These are phyloP conservation scores for Sutorius australiensis DNA, from an alignment of 768 basidiomycete genomes.

Conservation along the genomic window DNA sequence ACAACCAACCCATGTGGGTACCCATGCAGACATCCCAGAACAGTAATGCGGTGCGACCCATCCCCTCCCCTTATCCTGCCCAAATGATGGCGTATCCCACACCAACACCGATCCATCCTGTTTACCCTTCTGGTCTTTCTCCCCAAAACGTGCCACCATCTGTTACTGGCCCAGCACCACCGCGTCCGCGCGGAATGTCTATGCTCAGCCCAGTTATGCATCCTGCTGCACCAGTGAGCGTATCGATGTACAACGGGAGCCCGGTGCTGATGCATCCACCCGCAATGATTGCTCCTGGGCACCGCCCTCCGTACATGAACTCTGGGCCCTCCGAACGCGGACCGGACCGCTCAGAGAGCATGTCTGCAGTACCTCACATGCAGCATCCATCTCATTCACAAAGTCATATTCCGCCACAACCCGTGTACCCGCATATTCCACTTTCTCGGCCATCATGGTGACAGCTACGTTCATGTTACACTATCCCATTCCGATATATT, in stretches of 20 bases:
- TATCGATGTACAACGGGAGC: slow-evolving; percentile 61
- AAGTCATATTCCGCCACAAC: slow-evolving; percentile 26
- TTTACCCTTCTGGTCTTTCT: slow-evolving; percentile 45
- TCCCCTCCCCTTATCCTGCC: slow-evolving; percentile 57
- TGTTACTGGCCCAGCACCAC: slow-evolving; percentile 29
- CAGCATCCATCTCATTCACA: slow-evolving; percentile 34
- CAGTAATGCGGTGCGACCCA: slow-evolving; percentile 50
- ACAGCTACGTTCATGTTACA: slow-evolving; percentile 17
- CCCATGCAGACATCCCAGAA: slow-evolving; percentile 46
- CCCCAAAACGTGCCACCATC: slow-evolving; percentile 35
- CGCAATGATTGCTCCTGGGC: slow-evolving; percentile 35
- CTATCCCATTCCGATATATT: slow-evolving; percentile 31
- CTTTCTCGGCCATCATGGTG: slow-evolving; percentile 32
- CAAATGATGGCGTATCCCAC: slow-evolving; percentile 66
- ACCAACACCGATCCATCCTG: slow-evolving; percentile 42
- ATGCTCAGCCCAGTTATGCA: slow-evolving; percentile 74
- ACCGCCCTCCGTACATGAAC: slow-evolving; percentile 37
- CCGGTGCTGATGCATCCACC: slow-evolving; percentile 62
- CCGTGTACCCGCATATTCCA: slow-evolving; percentile 29
- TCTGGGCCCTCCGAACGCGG: slow-evolving; percentile 50
- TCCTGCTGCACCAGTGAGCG: slow-evolving; percentile 42
- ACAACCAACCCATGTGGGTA: slow-evolving; percentile 66
- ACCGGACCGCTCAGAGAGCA: slow-evolving; percentile 47
- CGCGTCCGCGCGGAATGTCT: slow-evolving; percentile 50
- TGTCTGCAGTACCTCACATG: slow-evolving; percentile 37